Evolutionary conservation across 441 rosid genomes (phyloP).

Genomic region (Corymbia calophylla): DNA sequence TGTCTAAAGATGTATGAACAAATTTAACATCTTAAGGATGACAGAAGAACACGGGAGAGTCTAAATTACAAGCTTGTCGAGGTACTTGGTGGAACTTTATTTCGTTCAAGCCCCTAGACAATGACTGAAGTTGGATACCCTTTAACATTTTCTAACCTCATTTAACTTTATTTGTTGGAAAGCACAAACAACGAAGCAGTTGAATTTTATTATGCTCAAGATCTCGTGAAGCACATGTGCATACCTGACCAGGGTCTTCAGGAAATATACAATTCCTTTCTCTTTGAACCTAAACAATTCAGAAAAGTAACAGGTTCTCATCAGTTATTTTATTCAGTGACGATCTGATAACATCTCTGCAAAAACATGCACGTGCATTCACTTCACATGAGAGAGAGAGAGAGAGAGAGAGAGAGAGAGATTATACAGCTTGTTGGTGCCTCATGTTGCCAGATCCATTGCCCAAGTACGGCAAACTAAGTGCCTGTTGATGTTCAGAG

Average conservation of each 20-base stretch:
- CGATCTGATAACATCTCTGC: neutral
- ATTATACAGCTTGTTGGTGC: slow-evolving; percentile 56
- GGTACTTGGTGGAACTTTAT: no score
- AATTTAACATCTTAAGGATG: neutral
- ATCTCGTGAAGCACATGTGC: slow-evolving; percentile 33
- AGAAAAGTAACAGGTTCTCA: slow-evolving; percentile 3
- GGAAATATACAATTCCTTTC: slow-evolving; percentile 81
- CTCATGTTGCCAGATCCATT: slow-evolving; percentile 52
- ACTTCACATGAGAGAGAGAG: neutral
- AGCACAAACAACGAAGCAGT: slow-evolving; percentile 6
- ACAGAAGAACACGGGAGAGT: neutral
- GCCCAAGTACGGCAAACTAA: slow-evolving; percentile 59
- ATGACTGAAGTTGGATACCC: neutral
- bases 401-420: neutral
- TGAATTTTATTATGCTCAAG: neutral
- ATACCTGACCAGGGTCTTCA: slow-evolving; percentile 94
- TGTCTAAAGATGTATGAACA: neutral
- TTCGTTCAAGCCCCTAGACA: neutral
- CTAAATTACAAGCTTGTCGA: neutral
- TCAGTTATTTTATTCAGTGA: neutral
- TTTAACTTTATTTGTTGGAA: neutral
- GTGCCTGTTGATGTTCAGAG: neutral
- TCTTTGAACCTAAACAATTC: slow-evolving; percentile 57
- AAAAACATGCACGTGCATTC: neutral
- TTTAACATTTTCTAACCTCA: neutral